Base-by-base conservation (phyloP, 371 early-diverging fungal genomes). In the Mucor irregularis region DNA sequence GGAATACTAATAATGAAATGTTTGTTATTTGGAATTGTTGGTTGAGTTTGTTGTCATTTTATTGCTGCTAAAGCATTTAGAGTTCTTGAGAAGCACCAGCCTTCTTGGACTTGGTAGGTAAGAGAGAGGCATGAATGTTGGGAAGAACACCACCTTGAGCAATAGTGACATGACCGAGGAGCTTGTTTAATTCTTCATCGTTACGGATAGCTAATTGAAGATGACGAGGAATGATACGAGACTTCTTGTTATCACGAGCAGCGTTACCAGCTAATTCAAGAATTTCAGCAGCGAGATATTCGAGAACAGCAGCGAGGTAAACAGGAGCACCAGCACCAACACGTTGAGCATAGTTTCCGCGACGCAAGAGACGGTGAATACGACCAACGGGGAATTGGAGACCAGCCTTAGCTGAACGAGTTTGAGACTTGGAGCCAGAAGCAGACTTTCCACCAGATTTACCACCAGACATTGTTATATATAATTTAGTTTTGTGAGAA, bases 191-290 rank as follows among this genome's bases (percentile, higher is more conserved):
- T 80, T 96, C 96, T 78, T 94, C 95, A 79, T 95, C 96, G 84
- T 94, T 95, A 64, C 94, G 87, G 82, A 94, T 92, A 82, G 96
- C 95, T 59, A 92, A 84, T 71, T 92, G 92, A 58, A 93, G 73
- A 78, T 93, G 92, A 63, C 92, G 90, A 62, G 91, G 92, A 68
- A 92, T 93, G 74, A 96, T 93, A 84, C 94, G 90, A 61, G 91
- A 85, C 88, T 93, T 95, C 88, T 92, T 92, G 88, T 95, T 94
- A 78, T 95, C 96, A 65, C 94, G 90, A 54, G 94, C 93, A 63
- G 95, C 95, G 80, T 94, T 97, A 63, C 96, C 96, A 49, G 96
- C 96, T 70, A 95, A 84, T 80, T 97, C 95, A 61, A 95, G 90
- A 58, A 95, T 94, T 88, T 97, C 97, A 73, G 96, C 96, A 69